These are phyloP conservation scores for Coemansia sp. DNA, from an alignment of 192 early-diverging fungal species.

Conservation along the genomic window DNA sequence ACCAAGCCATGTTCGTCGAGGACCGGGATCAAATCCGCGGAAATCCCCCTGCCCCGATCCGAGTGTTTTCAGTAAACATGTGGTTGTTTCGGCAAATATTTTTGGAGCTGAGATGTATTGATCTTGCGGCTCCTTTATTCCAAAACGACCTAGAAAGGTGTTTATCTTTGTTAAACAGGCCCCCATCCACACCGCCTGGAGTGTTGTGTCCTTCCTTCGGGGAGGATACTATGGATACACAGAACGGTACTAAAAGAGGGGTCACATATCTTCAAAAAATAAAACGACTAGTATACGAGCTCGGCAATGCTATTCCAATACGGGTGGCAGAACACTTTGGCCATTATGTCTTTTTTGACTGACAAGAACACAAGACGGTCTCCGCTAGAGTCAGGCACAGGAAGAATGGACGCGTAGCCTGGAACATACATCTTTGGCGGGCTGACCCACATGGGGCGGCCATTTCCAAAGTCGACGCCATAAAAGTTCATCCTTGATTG, in stretches of 20 bases:
- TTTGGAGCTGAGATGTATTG: conserved; percentile 28
- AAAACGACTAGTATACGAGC: not conserved
- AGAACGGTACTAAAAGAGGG: conserved; percentile 31
- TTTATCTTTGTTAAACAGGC: conserved; percentile 6
- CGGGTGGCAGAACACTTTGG: conserved; percentile 3
- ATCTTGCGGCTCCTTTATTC: conserved; percentile 38
- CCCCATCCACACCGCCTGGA: conserved; percentile 44
- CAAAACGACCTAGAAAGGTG: conserved; percentile 36
- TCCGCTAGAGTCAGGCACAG: not conserved
- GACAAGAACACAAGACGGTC: not conserved
- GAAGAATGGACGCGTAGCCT: conserved; percentile 2
- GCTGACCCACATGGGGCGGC: conserved; percentile 16
- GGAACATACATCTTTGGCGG: conserved; percentile 11
- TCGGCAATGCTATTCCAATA: not conserved
- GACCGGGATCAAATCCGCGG: not conserved
- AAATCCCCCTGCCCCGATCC: not conserved
- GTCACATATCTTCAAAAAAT: conserved; percentile 14
- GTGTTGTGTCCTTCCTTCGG: not conserved
- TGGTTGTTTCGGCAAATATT: conserved; percentile 29
- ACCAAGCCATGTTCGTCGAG: not conserved
- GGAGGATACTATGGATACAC: conserved; percentile 1
- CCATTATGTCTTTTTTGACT: not conserved
- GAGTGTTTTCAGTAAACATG: conserved; percentile 10
- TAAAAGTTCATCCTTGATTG: conserved; percentile 22
- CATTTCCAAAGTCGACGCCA: conserved; percentile 25